These are phyloP conservation scores for Rhexocercosporidium sp. DNA, from an alignment of 2,329 filamentous ascomycete genomes.

Conservation along the genomic window DNA sequence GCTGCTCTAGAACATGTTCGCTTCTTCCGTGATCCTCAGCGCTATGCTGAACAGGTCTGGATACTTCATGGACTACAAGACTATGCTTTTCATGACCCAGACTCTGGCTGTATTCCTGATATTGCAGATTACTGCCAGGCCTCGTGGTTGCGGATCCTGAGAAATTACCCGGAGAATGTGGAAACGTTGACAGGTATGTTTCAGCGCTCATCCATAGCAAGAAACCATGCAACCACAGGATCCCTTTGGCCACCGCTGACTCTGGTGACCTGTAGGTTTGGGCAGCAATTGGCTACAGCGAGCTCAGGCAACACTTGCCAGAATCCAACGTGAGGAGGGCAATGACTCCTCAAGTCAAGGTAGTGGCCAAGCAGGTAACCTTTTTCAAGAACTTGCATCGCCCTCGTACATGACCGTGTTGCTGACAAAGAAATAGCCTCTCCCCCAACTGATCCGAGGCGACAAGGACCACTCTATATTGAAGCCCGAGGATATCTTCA, in stretches of 20 bases:
- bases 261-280: constrained; percentile 45
- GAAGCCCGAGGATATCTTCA: constrained; percentile 56
- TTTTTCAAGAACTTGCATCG: constrained; percentile 37
- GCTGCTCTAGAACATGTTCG: constrained; percentile 45
- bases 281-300: constrained; percentile 54
- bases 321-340: constrained; percentile 52
- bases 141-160: constrained; percentile 51
- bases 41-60: constrained; percentile 47
- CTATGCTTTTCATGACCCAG: constrained; percentile 54
- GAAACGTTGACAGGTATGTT: constrained; percentile 49
- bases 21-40: constrained; percentile 45
- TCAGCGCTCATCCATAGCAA: background rate
- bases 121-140: constrained; percentile 55
- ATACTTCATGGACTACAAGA: constrained; percentile 52
- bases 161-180: constrained; percentile 50
- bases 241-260: background rate
- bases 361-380: constrained; percentile 31
- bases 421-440: constrained; percentile 28
- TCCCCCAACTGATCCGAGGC: constrained; percentile 41
- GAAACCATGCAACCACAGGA: no score
- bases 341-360: constrained; percentile 39
- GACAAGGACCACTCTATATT: constrained; percentile 50
- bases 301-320: constrained; percentile 54
- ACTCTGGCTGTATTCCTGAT: constrained; percentile 51
- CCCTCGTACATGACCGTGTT: background rate